phyloP scores from a whole-genome alignment of 2,329 filamentous ascomycete genomes.

The Apiospora malaysiana region DNA sequence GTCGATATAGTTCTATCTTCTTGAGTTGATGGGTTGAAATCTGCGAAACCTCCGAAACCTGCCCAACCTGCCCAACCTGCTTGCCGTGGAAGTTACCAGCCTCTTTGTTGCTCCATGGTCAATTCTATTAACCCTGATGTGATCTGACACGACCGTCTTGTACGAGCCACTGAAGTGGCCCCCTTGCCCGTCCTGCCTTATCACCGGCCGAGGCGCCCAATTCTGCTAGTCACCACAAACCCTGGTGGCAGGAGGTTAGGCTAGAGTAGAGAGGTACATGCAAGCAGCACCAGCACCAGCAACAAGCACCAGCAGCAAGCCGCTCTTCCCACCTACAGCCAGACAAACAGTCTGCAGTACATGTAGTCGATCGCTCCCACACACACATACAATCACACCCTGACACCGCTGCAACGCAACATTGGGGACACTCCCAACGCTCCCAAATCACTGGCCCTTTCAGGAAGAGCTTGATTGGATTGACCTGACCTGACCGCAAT shows the following conservation, averaged over 20 bases:
- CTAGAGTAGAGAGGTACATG: not conserved
- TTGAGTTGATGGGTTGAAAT: not conserved
- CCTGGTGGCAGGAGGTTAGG: constrained; percentile 7
- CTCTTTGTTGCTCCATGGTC: not conserved
- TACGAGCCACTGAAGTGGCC: constrained; percentile 9
- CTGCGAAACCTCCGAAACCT: no score
- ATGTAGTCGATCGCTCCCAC: constrained; percentile 15
- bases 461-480: constrained; percentile 8
- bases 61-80: not conserved
- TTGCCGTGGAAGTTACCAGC: not conserved
- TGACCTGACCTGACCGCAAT: constrained; percentile 15
- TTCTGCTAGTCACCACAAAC: constrained; percentile 6
- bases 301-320: no score
- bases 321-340: no score
- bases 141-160: constrained; percentile 17
- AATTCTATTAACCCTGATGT: not conserved
- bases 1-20: not conserved
- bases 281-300: not conserved
- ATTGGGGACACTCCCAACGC: constrained; percentile 14
- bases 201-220: constrained; percentile 13
- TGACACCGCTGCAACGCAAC: constrained; percentile 17
- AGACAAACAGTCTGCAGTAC: not conserved
- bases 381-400: not conserved
- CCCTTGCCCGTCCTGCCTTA: constrained; percentile 17
- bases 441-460: constrained; percentile 13